Conservation (phyloP, 306 rosid genomes). For the Begonia masoniana region DNA sequence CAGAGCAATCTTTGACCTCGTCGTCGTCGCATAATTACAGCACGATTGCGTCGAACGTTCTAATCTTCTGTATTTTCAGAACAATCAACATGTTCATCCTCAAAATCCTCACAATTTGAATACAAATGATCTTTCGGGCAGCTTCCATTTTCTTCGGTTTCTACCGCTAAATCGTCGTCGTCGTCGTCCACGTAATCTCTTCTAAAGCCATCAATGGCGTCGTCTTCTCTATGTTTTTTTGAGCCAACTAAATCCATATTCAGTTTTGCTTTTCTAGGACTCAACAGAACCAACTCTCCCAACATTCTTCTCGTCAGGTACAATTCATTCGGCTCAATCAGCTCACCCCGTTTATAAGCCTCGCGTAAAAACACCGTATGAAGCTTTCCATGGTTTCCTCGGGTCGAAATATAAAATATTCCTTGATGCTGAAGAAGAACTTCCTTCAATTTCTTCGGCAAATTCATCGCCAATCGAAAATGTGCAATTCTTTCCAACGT, state of each 20-base stretch:
- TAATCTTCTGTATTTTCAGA: too few relatives aligned
- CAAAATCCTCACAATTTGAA: too few relatives aligned
- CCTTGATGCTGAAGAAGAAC: slow-evolving; percentile 93
- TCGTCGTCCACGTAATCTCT: background rate
- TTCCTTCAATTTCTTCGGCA: slow-evolving; percentile 77
- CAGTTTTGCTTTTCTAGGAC: slow-evolving; percentile 58
- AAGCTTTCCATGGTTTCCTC: slow-evolving; percentile 92
- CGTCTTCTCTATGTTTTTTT: slow-evolving; percentile 38
- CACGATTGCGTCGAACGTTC: too few relatives aligned
- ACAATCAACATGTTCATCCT: too few relatives aligned
- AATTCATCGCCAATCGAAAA: slow-evolving; percentile 56
- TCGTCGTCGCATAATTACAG: too few relatives aligned
- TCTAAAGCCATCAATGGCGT: slow-evolving; percentile 25
- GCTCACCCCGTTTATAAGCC: slow-evolving; percentile 60
- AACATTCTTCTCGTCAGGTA: slow-evolving; percentile 63
- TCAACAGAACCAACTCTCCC: slow-evolving; percentile 57
- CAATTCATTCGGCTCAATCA: slow-evolving; percentile 68
- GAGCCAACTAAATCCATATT: slow-evolving; percentile 60
- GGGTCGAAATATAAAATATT: slow-evolving; percentile 68
- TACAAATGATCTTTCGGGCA: too few relatives aligned
- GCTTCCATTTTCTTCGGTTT: too few relatives aligned
- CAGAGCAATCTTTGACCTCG: too few relatives aligned
- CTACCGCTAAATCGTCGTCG: too few relatives aligned
- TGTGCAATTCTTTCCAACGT: slow-evolving; percentile 84
- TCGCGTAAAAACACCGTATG: slow-evolving; percentile 84